phyloP scores from a whole-genome alignment of 2,329 filamentous ascomycete species.

The Aureobasidium uvarum region DNA sequence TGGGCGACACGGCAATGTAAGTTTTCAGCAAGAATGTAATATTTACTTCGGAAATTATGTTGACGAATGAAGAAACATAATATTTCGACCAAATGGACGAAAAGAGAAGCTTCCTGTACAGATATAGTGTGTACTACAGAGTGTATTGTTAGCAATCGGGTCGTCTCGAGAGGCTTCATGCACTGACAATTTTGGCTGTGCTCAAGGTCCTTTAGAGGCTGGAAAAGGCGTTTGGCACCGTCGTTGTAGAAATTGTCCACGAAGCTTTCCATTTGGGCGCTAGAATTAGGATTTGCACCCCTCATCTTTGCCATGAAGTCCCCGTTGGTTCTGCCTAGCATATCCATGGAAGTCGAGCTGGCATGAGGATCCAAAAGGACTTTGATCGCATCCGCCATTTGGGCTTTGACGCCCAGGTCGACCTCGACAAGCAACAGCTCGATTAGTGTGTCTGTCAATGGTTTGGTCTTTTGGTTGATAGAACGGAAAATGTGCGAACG shows the following conservation, averaged over 20 bases:
- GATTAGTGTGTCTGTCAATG: slow-evolving; percentile 87
- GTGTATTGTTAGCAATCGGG: not conserved
- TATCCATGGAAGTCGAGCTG: slow-evolving; percentile 59
- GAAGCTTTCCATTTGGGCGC: slow-evolving; percentile 78
- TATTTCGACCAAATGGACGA: slow-evolving; percentile 87
- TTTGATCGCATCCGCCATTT: slow-evolving; percentile 93
- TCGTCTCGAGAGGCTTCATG: not conserved
- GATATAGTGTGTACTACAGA: slow-evolving; percentile 55
- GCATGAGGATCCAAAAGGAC: slow-evolving; percentile 77
- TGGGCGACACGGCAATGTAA: slow-evolving; percentile 77
- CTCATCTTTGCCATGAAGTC: slow-evolving; percentile 67
- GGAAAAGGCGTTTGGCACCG: slow-evolving; percentile 80
- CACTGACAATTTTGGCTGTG: slow-evolving; percentile 43
- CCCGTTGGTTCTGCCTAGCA: slow-evolving; percentile 59
- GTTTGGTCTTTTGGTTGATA: slow-evolving; percentile 79
- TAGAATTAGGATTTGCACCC: slow-evolving; percentile 45
- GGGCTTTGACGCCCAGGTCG: slow-evolving; percentile 90
- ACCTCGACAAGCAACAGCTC: slow-evolving; percentile 87
- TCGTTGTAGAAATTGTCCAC: slow-evolving; percentile 86
- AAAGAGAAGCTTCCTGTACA: slow-evolving; percentile 84
- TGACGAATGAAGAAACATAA: slow-evolving; percentile 91
- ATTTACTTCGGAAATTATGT: slow-evolving; percentile 81
- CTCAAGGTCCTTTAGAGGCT: slow-evolving; percentile 79
- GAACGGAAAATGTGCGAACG: slow-evolving; percentile 90
- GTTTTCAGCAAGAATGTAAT: slow-evolving; percentile 78